Base-by-base conservation (phyloP, 805 yeast species). In the Komagataella phaffii region DNA sequence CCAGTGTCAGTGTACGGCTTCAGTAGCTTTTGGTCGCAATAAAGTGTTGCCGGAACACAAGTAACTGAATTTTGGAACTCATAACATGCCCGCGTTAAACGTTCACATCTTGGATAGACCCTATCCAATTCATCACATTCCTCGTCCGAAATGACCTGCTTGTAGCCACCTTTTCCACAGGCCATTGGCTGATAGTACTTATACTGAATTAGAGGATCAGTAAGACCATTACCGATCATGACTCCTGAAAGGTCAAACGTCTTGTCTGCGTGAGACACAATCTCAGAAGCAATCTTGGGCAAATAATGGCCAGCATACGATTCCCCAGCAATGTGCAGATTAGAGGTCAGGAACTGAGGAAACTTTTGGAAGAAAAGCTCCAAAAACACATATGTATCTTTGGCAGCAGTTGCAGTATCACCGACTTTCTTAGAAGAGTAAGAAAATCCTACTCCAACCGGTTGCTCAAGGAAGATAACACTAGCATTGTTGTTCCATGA, bases 401-500 rank as follows among this genome's bases (percentile, higher is more conserved):
- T 77, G 45, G 88, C 95, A 36, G 97, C 97, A 49, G 89, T 81
- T 49, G 78, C 80, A 4, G 96, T 83, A 59, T 78, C 77, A 36
- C 82, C 67, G 24, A 89, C 83, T 23, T 73, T 68, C 44, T 65
- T 65, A 10, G 81, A 75, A 21, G 95, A 87, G 65, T 85, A 83
- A 0, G 96, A 88, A 68, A 80, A 91, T 17, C 98, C 98, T 40
- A 87, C 96, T 51, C 86, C 86, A 47, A 90, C 86, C 3, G 98
- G 98, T 67, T 91, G 97, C 65, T 91, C 98, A 54, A 91, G 75
- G 71, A 85, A 91, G 56, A 91, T 84, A 19, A 91, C 88, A 30
- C 90, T 80, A 18, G 98, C 97, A 61, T 89, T 87, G 58, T 75
- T 72, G 67, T 90, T 91, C 98, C 98, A 91, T 1, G 96, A 83